These are phyloP conservation scores for Leccinellum albellum DNA, from an alignment of 768 basidiomycete genomes.

Conservation along the genomic window DNA sequence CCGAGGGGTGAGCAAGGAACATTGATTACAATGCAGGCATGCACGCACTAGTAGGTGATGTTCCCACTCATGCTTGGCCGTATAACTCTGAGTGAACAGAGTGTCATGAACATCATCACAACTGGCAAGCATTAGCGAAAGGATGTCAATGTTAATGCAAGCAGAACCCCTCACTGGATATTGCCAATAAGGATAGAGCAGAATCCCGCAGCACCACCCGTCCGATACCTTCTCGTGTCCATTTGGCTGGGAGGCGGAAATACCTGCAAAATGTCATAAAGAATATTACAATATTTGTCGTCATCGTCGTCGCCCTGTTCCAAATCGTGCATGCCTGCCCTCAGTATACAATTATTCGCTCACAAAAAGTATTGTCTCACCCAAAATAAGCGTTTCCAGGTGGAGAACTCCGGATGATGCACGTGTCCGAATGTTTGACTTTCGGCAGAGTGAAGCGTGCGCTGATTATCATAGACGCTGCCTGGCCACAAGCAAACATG, in stretches of 20 bases:
- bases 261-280: slow-evolving; percentile 21
- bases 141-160: neutral
- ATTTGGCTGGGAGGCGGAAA: slow-evolving; percentile 7
- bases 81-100: slow-evolving; percentile 11
- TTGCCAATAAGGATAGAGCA: neutral
- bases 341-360: neutral
- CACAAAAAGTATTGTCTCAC: neutral
- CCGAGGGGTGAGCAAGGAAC: neutral
- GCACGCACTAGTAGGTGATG: slow-evolving; percentile 16
- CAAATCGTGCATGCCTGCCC: neutral
- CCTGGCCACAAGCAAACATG: neutral
- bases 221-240: slow-evolving; percentile 3
- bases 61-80: slow-evolving; percentile 16
- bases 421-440: neutral
- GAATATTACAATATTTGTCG: slow-evolving; percentile 7
- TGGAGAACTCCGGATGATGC: neutral
- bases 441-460: neutral
- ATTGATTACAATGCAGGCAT: neutral
- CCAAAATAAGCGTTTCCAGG: neutral
- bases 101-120: slow-evolving; percentile 18
- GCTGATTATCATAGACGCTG: neutral
- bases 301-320: slow-evolving; percentile 15
- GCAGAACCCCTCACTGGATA: slow-evolving; percentile 11
- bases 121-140: neutral
- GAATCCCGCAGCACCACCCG: slow-evolving; percentile 19